Conservation (phyloP, 2,329 filamentous ascomycete genomes). For the Dissoconium aciculare region DNA sequence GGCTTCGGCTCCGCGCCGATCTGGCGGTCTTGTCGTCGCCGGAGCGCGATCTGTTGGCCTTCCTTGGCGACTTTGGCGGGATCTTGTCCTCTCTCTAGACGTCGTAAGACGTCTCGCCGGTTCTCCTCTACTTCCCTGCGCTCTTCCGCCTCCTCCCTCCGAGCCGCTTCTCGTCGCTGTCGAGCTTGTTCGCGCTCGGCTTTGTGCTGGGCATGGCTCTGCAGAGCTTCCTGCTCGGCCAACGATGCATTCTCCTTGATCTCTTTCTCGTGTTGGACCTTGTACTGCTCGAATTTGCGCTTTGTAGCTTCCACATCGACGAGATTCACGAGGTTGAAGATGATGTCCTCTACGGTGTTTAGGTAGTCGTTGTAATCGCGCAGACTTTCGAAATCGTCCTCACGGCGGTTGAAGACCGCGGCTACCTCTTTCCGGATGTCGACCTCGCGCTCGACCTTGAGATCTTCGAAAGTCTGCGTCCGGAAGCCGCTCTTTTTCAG, state of each 20-base stretch:
- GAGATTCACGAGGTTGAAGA: conserved; percentile 70
- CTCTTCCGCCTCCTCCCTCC: conserved; percentile 57
- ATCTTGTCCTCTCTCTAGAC: conserved; percentile 49
- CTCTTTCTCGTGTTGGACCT: conserved; percentile 51
- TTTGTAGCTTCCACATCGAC: conserved; percentile 51
- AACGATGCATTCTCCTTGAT: conserved; percentile 38
- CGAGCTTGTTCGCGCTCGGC: conserved; percentile 53
- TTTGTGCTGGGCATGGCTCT: conserved; percentile 33
- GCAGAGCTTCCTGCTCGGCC: conserved; percentile 33
- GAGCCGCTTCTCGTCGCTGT: conserved; percentile 46
- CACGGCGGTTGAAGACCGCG: conserved; percentile 65
- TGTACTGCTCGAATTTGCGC: conserved; percentile 50
- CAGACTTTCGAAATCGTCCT: conserved; percentile 81
- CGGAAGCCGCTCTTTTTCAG: conserved; percentile 74
- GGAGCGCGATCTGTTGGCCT: conserved; percentile 47
- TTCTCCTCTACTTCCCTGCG: conserved; percentile 47
- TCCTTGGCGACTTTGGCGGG: conserved; percentile 42
- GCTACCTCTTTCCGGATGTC: conserved; percentile 71
- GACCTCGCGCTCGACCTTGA: conserved; percentile 79
- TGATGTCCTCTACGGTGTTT: conserved; percentile 78
- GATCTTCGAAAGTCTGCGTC: conserved; percentile 76
- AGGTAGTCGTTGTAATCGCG: conserved; percentile 86
- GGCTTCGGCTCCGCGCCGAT: conserved; percentile 30
- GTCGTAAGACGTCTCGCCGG: conserved; percentile 54
- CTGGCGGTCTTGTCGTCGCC: conserved; percentile 53